Conservation (phyloP, 2,329 filamentous ascomycete species). For the Nemania sp. region DNA sequence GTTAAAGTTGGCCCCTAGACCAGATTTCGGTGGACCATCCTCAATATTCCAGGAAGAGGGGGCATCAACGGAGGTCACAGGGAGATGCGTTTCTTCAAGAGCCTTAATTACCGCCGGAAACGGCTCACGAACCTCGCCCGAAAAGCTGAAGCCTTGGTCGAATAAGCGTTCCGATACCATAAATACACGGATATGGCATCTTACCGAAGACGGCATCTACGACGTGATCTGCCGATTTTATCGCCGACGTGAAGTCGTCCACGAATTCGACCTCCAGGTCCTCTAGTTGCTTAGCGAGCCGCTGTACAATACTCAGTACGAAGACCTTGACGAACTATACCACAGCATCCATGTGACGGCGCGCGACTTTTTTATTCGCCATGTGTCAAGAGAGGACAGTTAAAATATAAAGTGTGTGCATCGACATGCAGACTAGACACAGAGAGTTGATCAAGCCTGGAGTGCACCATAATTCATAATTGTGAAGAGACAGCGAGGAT, state of each 20-base stretch:
- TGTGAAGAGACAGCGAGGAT: not conserved
- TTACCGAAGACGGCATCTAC: slow-evolving; percentile 91
- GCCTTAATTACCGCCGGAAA: slow-evolving; percentile 81
- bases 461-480: not conserved
- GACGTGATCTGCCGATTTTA: slow-evolving; percentile 74
- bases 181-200: slow-evolving; percentile 30
- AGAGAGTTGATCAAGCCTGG: slow-evolving; percentile 2
- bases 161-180: slow-evolving; percentile 24
- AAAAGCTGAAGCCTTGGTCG: slow-evolving; percentile 80
- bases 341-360: not conserved
- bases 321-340: not conserved
- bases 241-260: slow-evolving; percentile 71
- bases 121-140: slow-evolving; percentile 87
- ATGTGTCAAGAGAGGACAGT: not conserved
- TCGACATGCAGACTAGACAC: slow-evolving; percentile 1
- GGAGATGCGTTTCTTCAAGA: slow-evolving; percentile 71
- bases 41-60: slow-evolving; percentile 96
- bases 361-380: not conserved
- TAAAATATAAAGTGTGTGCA: not conserved
- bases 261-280: slow-evolving; percentile 83
- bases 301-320: slow-evolving; percentile 50
- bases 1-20: slow-evolving; percentile 78
- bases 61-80: slow-evolving; percentile 87
- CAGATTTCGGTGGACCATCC: slow-evolving; percentile 74
- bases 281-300: slow-evolving; percentile 80